phyloP scores from a whole-genome alignment of 2,329 filamentous ascomycete species.

The Cadophora gregata region DNA sequence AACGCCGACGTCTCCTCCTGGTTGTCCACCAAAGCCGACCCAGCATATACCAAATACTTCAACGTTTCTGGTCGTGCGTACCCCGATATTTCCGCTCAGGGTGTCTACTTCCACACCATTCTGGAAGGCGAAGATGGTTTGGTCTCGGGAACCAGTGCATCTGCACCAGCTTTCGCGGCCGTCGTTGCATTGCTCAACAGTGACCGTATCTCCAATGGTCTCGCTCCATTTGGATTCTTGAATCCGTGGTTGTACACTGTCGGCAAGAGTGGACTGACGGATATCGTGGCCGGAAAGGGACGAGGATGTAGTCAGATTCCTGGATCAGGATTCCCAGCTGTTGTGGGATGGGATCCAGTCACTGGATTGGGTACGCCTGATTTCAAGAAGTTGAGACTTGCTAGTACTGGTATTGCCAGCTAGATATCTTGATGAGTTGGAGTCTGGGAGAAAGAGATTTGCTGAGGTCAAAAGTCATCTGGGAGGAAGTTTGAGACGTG shows the following conservation, averaged over 20 bases:
- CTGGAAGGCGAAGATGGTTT: slow-evolving; percentile 24
- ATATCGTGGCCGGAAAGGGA: slow-evolving; percentile 39
- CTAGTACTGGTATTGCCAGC: slow-evolving; percentile 17
- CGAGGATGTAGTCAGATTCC: slow-evolving; percentile 22
- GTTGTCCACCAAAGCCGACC: slow-evolving; percentile 48
- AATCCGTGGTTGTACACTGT: slow-evolving; percentile 64
- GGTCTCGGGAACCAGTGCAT: slow-evolving; percentile 49
- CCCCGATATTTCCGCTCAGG: slow-evolving; percentile 56
- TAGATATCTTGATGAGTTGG: neutral
- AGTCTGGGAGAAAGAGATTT: neutral
- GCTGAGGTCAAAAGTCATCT: neutral
- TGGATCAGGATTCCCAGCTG: slow-evolving; percentile 22
- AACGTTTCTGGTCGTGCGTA: slow-evolving; percentile 55
- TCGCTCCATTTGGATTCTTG: slow-evolving; percentile 57
- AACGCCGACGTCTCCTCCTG: slow-evolving; percentile 49
- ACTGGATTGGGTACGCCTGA: slow-evolving; percentile 50
- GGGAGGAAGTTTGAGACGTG: neutral
- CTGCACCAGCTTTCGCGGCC: slow-evolving; percentile 62
- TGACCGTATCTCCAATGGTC: slow-evolving; percentile 39
- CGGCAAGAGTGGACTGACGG: slow-evolving; percentile 54
- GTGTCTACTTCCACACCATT: slow-evolving; percentile 56
- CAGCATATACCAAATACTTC: slow-evolving; percentile 48
- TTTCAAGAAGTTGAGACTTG: slow-evolving; percentile 28
- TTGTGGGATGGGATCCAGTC: slow-evolving; percentile 51
- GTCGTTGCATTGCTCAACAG: slow-evolving; percentile 68